Evolutionary conservation across 1,139 yeast genomes (phyloP).

Genomic region (Suhomyces panamericanus): DNA sequence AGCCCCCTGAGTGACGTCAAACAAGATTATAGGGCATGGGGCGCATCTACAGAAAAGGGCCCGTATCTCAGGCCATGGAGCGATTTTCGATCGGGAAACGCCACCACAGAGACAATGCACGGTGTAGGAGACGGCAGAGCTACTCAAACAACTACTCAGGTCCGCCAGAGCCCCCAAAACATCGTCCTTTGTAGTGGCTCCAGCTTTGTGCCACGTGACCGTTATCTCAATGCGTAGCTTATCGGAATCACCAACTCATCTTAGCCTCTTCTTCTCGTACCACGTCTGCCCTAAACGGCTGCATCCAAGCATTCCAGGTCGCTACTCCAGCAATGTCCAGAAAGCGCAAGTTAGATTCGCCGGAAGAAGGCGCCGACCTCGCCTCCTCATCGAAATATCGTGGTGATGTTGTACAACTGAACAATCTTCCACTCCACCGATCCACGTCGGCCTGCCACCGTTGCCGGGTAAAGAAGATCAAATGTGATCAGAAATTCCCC

Average conservation of each 20-base stretch:
- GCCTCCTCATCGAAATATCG: neutral
- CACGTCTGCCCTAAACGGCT: no score
- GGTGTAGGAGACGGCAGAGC: no score
- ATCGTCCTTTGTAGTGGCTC: neutral
- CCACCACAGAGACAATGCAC: no score
- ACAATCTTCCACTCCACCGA: slow-evolving; percentile 32
- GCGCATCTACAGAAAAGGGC: no score
- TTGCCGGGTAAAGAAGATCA: slow-evolving; percentile 75
- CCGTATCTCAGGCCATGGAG: no score
- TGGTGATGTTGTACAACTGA: neutral
- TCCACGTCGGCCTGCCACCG: slow-evolving; percentile 81
- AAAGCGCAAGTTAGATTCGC: slow-evolving; percentile 3
- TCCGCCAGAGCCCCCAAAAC: neutral
- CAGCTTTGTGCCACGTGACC: neutral
- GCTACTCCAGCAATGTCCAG: neutral
- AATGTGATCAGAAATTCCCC: slow-evolving; percentile 84
- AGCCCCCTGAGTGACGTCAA: neutral
- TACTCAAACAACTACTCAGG: no score
- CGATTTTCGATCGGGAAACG: no score
- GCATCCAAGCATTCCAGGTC: no score
- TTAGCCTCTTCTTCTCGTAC: no score
- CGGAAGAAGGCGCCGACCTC: neutral
- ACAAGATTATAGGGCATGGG: no score
- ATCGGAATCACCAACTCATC: no score
- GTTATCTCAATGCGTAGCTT: neutral